These are phyloP conservation scores for Cinchona pubescens DNA, from an alignment of 257 asterid genomes.

Conservation along the genomic window DNA sequence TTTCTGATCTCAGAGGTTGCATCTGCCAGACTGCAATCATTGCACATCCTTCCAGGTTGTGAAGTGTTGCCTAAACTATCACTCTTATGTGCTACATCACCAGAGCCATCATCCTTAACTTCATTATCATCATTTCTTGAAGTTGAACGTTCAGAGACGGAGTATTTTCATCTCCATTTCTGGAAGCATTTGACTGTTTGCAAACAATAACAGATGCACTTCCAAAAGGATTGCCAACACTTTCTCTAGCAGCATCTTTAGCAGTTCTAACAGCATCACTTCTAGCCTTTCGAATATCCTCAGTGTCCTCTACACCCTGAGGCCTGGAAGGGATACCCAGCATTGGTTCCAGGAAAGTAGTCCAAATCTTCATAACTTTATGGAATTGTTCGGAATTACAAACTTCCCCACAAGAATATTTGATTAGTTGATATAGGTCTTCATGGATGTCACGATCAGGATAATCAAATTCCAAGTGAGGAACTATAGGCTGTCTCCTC, in stretches of 20 bases:
- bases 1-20: slow-evolving; percentile 34
- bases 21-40: slow-evolving; percentile 31
- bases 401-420: slow-evolving; percentile 71
- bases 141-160: slow-evolving; percentile 35
- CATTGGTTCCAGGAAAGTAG: slow-evolving; percentile 67
- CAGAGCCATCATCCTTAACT: slow-evolving; percentile 32
- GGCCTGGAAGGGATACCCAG: slow-evolving; percentile 57
- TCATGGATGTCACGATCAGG: slow-evolving; percentile 79
- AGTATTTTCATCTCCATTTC: slow-evolving; percentile 31
- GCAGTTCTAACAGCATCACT: slow-evolving; percentile 27
- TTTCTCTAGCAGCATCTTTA: slow-evolving; percentile 33
- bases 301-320: slow-evolving; percentile 36
- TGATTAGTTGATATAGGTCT: slow-evolving; percentile 71
- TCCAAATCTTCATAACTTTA: slow-evolving; percentile 80
- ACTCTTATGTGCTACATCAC: slow-evolving; percentile 27
- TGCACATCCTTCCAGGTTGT: slow-evolving; percentile 35
- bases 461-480: slow-evolving; percentile 67
- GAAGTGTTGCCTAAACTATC: slow-evolving; percentile 28
- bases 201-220: slow-evolving; percentile 29
- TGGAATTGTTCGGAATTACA: slow-evolving; percentile 74
- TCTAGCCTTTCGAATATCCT: slow-evolving; percentile 28
- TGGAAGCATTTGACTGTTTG: slow-evolving; percentile 32
- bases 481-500: slow-evolving; percentile 48
- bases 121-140: slow-evolving; percentile 37
- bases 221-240: slow-evolving; percentile 32